These are phyloP conservation scores for Alternaria sp. DNA, from an alignment of 2,329 filamentous ascomycete genomes.

Conservation along the genomic window DNA sequence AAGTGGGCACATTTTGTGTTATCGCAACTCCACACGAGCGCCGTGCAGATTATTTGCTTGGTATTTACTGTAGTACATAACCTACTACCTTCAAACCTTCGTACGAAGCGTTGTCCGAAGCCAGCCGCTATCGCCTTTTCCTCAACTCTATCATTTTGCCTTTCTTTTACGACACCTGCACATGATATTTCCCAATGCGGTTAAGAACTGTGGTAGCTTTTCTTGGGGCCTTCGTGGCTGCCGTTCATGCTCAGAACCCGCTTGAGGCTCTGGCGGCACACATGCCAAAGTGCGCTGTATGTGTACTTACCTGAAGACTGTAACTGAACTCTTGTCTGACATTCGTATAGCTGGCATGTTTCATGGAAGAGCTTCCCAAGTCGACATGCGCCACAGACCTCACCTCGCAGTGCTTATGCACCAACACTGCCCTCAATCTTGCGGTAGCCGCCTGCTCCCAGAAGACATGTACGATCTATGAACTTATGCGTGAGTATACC, in stretches of 20 bases:
- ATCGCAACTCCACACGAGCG: not conserved
- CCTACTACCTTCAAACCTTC: constrained; percentile 1
- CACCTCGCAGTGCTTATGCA: constrained; percentile 50
- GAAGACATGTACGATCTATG: constrained; percentile 44
- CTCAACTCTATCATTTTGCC: not conserved
- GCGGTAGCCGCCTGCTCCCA: constrained; percentile 45
- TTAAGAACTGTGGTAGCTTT: constrained; percentile 3
- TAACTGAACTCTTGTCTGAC: not conserved
- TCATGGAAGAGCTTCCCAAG: constrained; percentile 31
- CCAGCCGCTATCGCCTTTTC: not conserved
- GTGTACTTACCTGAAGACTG: not conserved
- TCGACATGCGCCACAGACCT: constrained; percentile 50
- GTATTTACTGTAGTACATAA: constrained; percentile 2
- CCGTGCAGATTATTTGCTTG: not conserved
- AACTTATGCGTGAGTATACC: constrained; percentile 39
- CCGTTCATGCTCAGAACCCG: constrained; percentile 17
- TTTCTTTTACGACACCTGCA: not conserved
- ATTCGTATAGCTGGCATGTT: constrained; percentile 24
- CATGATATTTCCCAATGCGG: constrained; percentile 11
- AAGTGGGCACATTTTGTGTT: constrained; percentile 2
- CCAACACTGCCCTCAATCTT: constrained; percentile 39
- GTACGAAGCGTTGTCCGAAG: not conserved
- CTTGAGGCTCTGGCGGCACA: constrained; percentile 15
- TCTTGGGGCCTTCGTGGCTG: constrained; percentile 6
- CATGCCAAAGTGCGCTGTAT: constrained; percentile 27